Evolutionary conservation across 2,329 filamentous ascomycete species (phyloP).

Genomic region (Hymenoscyphus infarciens): DNA sequence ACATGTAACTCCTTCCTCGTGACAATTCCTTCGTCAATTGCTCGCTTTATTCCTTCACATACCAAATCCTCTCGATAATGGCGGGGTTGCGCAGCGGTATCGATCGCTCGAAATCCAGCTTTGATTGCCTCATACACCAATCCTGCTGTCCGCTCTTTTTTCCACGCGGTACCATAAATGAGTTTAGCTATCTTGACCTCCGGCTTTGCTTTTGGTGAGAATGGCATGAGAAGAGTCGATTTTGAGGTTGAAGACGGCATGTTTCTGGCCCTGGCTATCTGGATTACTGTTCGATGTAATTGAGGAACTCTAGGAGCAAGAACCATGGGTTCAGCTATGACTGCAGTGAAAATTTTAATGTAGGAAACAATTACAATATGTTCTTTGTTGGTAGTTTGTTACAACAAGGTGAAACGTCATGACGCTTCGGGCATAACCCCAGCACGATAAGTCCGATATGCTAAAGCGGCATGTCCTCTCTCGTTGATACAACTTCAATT

Average conservation of each 20-base stretch:
- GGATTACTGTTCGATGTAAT: neutral
- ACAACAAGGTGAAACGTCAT: no score
- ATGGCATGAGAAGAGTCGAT: conserved; percentile 3
- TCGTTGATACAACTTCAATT: no score
- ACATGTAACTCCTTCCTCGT: conserved; percentile 61
- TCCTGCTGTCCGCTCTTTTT: conserved; percentile 62
- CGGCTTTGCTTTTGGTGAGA: conserved; percentile 6
- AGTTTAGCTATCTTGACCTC: conserved; percentile 46
- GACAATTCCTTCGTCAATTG: conserved; percentile 57
- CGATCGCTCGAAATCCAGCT: conserved; percentile 68
- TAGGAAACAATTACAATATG: neutral
- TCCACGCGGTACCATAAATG: conserved; percentile 85
- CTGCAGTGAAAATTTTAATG: neutral
- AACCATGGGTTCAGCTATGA: neutral
- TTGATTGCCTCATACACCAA: conserved; percentile 67
- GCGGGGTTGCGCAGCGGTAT: conserved; percentile 74
- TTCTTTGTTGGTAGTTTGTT: no score
- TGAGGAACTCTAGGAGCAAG: neutral
- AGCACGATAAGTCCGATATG: no score
- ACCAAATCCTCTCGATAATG: conserved; percentile 75
- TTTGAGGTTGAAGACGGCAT: conserved; percentile 1
- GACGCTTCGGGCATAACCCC: no score
- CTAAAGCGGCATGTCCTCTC: no score
- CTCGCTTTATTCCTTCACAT: conserved; percentile 61
- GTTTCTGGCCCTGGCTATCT: neutral